Evolutionary conservation across 176 grass and related monocot species (phyloP).

Genomic region (Cenchrus fungigraminus): DNA sequence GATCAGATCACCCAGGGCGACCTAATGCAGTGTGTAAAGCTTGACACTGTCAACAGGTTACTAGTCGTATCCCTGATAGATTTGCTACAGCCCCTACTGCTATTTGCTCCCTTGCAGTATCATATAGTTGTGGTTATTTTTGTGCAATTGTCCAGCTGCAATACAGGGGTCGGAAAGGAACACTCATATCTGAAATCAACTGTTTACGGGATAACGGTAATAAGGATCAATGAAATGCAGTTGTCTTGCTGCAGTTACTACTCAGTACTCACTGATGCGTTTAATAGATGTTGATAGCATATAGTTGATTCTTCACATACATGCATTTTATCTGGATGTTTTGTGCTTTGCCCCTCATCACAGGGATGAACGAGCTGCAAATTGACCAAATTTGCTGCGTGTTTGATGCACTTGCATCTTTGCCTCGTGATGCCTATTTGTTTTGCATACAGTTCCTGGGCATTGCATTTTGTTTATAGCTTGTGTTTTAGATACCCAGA

Average conservation of each 20-base stretch:
- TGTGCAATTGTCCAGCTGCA: not conserved
- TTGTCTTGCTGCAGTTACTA: not conserved
- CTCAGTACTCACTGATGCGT: not conserved
- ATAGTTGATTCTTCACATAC: not conserved
- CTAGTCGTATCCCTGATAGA: not conserved
- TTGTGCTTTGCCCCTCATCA: not conserved
- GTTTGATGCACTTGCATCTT: not conserved
- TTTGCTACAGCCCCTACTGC: not conserved
- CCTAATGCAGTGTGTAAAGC: not conserved
- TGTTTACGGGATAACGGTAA: constrained; percentile 4
- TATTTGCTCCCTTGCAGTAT: not conserved
- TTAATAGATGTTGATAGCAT: not conserved
- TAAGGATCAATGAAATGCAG: not conserved
- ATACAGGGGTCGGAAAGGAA: not conserved
- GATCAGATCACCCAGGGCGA: not conserved
- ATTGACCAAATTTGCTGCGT: not conserved
- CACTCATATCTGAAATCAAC: not conserved
- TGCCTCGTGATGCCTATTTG: too few relatives aligned
- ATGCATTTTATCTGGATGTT: not conserved
- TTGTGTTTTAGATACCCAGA: not conserved
- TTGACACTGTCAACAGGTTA: constrained; percentile 25
- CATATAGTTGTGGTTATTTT: not conserved
- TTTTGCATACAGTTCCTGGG: not conserved
- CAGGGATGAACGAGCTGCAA: not conserved
- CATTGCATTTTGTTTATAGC: not conserved